Conservation (phyloP, 495 filamentous ascomycete species). For the Neurospora cerealis region DNA sequence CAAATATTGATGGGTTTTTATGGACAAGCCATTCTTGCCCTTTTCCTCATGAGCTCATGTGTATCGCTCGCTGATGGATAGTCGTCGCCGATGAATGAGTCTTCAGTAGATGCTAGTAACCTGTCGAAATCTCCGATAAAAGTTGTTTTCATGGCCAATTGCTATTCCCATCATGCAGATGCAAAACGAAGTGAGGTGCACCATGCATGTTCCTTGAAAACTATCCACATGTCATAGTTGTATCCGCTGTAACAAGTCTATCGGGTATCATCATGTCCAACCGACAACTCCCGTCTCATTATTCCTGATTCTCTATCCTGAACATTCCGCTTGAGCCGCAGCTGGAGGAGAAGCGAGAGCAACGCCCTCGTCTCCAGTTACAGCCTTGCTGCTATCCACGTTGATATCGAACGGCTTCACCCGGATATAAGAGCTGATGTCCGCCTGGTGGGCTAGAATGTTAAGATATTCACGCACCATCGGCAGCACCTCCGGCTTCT, state of each 20-base stretch:
- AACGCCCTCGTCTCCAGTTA: not conserved
- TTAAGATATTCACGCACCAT: slow-evolving; percentile 43
- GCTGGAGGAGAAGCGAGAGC: not conserved
- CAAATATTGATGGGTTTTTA: slow-evolving; percentile 15
- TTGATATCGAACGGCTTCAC: slow-evolving; percentile 22
- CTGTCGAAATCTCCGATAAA: not conserved
- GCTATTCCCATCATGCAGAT: not conserved
- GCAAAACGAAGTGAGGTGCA: not conserved
- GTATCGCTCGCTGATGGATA: slow-evolving; percentile 11
- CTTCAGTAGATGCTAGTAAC: slow-evolving; percentile 18
- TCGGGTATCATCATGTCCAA: not conserved
- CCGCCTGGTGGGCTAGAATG: slow-evolving; percentile 24
- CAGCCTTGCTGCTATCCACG: not conserved
- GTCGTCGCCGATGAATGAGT: slow-evolving; percentile 14
- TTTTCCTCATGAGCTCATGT: slow-evolving; percentile 17
- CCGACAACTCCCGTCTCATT: not conserved
- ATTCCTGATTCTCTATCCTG: not conserved
- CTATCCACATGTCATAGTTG: not conserved
- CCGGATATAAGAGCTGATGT: slow-evolving; percentile 39
- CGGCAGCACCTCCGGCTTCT: slow-evolving; percentile 28
- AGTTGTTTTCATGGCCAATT: not conserved
- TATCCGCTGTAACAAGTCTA: not conserved
- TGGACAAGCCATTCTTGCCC: slow-evolving; percentile 12
- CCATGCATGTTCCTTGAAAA: not conserved
- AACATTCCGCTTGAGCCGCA: not conserved